phyloP scores from a whole-genome alignment of 805 yeast species.

The Barnettozyma californica region DNA sequence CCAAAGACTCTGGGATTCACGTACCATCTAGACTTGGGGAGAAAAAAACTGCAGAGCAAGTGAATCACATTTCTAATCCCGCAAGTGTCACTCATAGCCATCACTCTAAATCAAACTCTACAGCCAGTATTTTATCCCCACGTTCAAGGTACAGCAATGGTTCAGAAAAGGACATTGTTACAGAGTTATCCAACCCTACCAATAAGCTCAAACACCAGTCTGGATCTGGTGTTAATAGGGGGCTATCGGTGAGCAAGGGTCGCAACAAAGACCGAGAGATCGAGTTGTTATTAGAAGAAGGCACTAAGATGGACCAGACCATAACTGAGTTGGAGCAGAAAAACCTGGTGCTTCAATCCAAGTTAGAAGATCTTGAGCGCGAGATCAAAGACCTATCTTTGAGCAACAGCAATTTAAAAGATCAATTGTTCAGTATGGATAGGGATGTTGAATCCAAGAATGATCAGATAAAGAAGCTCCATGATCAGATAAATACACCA shows the following conservation, averaged over 20 bases:
- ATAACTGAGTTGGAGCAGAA: conserved; percentile 35
- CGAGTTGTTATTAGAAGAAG: conserved; percentile 39
- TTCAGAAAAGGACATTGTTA: conserved; percentile 11
- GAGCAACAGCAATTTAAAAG: conserved; percentile 18
- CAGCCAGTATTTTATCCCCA: background rate
- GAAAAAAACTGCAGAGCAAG: background rate
- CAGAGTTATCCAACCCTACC: conserved; percentile 8
- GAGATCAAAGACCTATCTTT: conserved; percentile 17
- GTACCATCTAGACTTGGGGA: background rate
- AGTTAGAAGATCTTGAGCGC: conserved; percentile 23
- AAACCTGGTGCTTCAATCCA: conserved; percentile 22
- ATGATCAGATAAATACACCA: background rate
- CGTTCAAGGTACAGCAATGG: conserved; percentile 3
- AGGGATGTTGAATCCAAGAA: conserved; percentile 12
- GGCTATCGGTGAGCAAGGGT: conserved; percentile 22
- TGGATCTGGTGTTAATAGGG: conserved; percentile 15
- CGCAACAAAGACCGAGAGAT: conserved; percentile 39
- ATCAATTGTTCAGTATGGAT: conserved; percentile 19
- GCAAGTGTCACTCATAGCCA: background rate
- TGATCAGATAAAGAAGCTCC: conserved; percentile 5
- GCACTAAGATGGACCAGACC: conserved; percentile 42
- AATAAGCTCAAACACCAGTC: conserved; percentile 6
- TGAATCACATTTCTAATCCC: background rate
- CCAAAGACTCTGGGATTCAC: background rate
- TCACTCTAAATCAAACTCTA: background rate